phyloP scores from a whole-genome alignment of 768 basidiomycete genomes.

The Tylopilus plumbeoviolaceoides region DNA sequence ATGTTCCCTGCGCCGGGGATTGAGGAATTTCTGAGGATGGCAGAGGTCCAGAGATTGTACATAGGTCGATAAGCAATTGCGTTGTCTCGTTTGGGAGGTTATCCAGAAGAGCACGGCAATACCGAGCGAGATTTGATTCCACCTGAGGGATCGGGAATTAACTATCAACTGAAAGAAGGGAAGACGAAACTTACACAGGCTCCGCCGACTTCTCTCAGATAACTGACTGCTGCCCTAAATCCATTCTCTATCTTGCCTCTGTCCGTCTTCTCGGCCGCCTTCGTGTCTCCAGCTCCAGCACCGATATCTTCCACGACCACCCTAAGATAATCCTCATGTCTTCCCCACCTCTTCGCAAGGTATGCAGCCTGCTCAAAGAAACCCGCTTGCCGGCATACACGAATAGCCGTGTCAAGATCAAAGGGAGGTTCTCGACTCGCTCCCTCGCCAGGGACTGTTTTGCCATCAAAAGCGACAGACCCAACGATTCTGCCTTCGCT shows the following conservation, averaged over 20 bases:
- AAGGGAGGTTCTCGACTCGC: conserved; percentile 78
- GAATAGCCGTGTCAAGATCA: conserved; percentile 94
- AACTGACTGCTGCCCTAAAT: conserved; percentile 74
- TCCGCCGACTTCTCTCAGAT: conserved; percentile 73
- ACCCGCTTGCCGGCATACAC: conserved; percentile 93
- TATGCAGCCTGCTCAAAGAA: conserved; percentile 95
- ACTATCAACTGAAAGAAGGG: neutral
- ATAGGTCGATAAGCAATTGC: conserved; percentile 85
- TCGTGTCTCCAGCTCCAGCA: conserved; percentile 7
- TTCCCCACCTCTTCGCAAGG: conserved; percentile 84
- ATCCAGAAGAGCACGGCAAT: conserved; percentile 82
- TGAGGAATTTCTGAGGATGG: conserved; percentile 28
- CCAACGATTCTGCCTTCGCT: conserved; percentile 60
- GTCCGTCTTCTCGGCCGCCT: conserved; percentile 12
- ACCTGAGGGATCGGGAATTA: conserved; percentile 47
- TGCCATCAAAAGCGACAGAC: conserved; percentile 15
- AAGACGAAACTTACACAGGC: conserved; percentile 57
- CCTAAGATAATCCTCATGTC: conserved; percentile 89
- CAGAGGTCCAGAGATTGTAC: conserved; percentile 60
- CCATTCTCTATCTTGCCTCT: conserved; percentile 36
- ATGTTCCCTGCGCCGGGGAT: conserved; percentile 23
- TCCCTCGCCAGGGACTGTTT: conserved; percentile 30
- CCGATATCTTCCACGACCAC: conserved; percentile 93
- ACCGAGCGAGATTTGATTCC: conserved; percentile 79
- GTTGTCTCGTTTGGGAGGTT: conserved; percentile 87